Evolutionary conservation across 108 stramenopile species (phyloP), one percentile per base, ranked within the genome.

Genomic region (Nannochloropsis gaditana): DNA sequence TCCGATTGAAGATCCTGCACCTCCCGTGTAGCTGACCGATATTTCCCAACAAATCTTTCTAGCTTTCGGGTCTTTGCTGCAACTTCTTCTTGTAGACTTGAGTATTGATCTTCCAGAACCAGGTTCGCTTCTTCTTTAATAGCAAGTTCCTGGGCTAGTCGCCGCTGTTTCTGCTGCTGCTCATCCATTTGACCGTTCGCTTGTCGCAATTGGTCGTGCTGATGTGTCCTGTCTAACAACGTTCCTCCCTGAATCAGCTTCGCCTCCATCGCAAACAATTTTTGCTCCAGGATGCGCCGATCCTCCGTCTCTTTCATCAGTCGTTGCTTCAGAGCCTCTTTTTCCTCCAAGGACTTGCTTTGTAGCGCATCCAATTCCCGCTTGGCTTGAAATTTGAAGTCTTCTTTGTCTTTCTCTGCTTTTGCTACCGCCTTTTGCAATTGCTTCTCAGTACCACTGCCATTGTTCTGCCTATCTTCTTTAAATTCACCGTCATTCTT

Each of bases 241-340:
- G 91, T 89, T 19, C 95, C 94, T 80, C 94, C 95, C 80, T 91
- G 86, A 9, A 95, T 92, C 17, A 96, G 90, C 89, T 94, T 93
- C 50, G 93, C 92, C 87, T 95, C 93, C 96, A 96, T 95, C 42
- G 92, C 93, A 41, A 86, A 82, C 9, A 96, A 92, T 87, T 94
- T 91, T 42, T 87, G 81, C 84, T 92, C 88, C 19, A 96, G 90
- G 73, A 87, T 84, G 44, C 92, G 88, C 31, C 89, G 86, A 21
- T 92, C 93, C 83, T 93, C 88, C 42, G 90, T 88, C 88, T 96
- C 94, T 9, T 86, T 88, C 73, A 93, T 90, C 42, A 96, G 93
- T 82, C 91, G 93, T 80, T 90, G 89, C 82, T 87, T 81, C 81
- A 96, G 89, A 31, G 89, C 90, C 79, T 91, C 86, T 41, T 93